Evolutionary conservation across 1,139 yeast genomes (phyloP).

Genomic region (Lodderomyces oxycetoniae): DNA sequence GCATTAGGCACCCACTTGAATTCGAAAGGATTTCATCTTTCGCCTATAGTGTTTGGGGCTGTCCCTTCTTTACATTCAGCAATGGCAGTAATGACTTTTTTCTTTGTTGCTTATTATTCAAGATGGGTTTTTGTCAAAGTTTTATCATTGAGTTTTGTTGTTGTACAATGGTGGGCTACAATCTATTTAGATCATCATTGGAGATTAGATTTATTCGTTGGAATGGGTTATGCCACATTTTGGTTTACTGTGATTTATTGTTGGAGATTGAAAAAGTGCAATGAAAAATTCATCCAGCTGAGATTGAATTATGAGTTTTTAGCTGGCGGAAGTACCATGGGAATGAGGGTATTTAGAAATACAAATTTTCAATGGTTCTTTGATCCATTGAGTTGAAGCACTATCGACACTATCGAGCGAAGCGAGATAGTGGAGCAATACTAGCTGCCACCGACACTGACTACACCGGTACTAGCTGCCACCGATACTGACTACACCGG

Average conservation of each 20-base stretch:
- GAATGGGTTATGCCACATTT: conserved; percentile 47
- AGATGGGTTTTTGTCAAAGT: conserved; percentile 34
- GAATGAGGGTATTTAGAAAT: conserved; percentile 54
- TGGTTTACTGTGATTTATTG: conserved; percentile 34
- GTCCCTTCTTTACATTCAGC: conserved; percentile 65
- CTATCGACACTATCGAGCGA: no score
- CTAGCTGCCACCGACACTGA: no score
- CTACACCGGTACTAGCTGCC: no score
- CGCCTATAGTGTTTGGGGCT: conserved; percentile 70
- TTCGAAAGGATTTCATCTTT: conserved; percentile 58
- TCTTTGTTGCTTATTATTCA: conserved; percentile 41
- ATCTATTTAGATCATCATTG: conserved; percentile 71
- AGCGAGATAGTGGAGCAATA: no score
- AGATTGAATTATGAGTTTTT: conserved; percentile 31
- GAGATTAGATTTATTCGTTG: conserved; percentile 55
- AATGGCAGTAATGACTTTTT: conserved; percentile 52
- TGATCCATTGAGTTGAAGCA: conserved; percentile 35
- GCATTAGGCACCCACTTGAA: conserved; percentile 60
- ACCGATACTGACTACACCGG: no score
- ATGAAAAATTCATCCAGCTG: conserved; percentile 25
- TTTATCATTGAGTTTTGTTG: conserved; percentile 34
- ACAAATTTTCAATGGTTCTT: conserved; percentile 45
- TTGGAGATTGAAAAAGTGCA: conserved; percentile 18
- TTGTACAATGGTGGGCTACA: conserved; percentile 71
- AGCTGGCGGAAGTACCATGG: conserved; percentile 48